Conservation (phyloP, 139 green algal genomes). For the Ulvella scutata region DNA sequence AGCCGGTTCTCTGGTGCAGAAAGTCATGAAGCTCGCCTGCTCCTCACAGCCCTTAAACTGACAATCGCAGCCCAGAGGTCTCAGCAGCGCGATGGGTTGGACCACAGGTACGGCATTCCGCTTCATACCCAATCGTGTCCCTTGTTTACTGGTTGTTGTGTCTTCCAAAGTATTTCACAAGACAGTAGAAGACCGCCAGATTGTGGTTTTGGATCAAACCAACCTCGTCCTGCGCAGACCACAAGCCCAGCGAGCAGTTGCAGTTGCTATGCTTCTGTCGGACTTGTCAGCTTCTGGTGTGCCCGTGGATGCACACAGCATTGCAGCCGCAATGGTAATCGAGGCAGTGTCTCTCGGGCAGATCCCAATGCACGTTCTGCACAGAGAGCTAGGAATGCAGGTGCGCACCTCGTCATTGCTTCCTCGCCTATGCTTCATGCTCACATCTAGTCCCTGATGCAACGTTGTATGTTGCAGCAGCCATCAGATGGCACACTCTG, state of each 20-base stretch:
- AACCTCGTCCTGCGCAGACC: background rate
- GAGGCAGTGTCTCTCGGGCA: slow-evolving; percentile 36
- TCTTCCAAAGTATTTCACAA: too few species aligned
- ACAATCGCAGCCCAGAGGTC: slow-evolving; percentile 14
- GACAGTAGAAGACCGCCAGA: too few species aligned
- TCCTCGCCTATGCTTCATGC: background rate
- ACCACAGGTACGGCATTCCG: too few species aligned
- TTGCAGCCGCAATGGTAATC: slow-evolving; percentile 66
- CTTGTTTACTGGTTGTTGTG: too few species aligned
- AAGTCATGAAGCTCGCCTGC: slow-evolving; percentile 11
- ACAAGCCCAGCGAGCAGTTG: slow-evolving; percentile 18
- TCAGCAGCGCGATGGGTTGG: too few species aligned
- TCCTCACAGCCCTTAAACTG: slow-evolving; percentile 46
- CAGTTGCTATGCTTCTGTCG: slow-evolving; percentile 44
- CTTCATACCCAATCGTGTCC: too few species aligned
- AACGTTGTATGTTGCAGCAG: too few species aligned
- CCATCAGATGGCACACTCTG: too few species aligned
- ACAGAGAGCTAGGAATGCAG: slow-evolving; percentile 34
- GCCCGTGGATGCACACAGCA: slow-evolving; percentile 56
- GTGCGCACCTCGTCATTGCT: slow-evolving; percentile 7
- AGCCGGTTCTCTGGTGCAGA: background rate
- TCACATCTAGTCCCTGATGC: background rate
- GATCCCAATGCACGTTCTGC: slow-evolving; percentile 32
- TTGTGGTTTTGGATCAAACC: too few species aligned
- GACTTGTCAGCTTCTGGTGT: slow-evolving; percentile 42